A percentile compares a stretch with the other conserved stretches of the same genome.
phyloP scores from a whole-genome alignment of 495 filamentous ascomycete genomes.

The Massariosphaeria phaeospora region DNA sequence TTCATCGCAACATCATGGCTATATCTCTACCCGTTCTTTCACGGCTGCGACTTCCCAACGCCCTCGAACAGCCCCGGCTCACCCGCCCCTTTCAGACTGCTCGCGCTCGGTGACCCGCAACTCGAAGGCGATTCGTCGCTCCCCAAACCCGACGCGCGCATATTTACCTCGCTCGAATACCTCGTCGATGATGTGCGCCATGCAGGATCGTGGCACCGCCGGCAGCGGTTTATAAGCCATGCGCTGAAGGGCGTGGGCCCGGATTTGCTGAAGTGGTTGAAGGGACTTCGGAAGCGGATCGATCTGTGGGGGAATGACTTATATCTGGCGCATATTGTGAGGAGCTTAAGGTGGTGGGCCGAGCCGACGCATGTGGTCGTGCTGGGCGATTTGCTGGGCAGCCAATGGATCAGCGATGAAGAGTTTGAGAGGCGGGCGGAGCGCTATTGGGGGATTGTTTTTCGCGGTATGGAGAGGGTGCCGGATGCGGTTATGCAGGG shows the following conservation, averaged over 20 bases:
- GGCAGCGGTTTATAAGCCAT: background rate
- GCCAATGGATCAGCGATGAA: slow-evolving; percentile 84
- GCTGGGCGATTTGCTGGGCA: slow-evolving; percentile 88
- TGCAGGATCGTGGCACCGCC: slow-evolving; percentile 32
- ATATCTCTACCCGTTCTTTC: slow-evolving; percentile 82
- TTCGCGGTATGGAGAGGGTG: slow-evolving; percentile 62
- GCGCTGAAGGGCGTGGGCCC: slow-evolving; percentile 49
- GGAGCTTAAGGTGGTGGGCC: slow-evolving; percentile 74
- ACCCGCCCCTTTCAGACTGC: slow-evolving; percentile 72
- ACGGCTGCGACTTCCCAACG: slow-evolving; percentile 70
- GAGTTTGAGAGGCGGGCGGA: slow-evolving; percentile 69
- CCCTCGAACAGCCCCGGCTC: background rate
- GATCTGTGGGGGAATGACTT: slow-evolving; percentile 91
- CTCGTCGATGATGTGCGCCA: slow-evolving; percentile 39
- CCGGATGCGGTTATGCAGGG: slow-evolving; percentile 26
- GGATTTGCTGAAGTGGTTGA: slow-evolving; percentile 60
- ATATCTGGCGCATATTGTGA: slow-evolving; percentile 89
- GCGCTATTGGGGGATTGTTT: slow-evolving; percentile 80
- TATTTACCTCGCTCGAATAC: slow-evolving; percentile 45
- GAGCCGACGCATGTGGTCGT: slow-evolving; percentile 82
- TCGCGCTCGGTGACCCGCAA: slow-evolving; percentile 90
- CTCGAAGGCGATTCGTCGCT: slow-evolving; percentile 89
- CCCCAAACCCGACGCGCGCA: slow-evolving; percentile 53
- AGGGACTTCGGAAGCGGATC: slow-evolving; percentile 66
- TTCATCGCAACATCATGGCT: slow-evolving; percentile 67